Evolutionary conservation across 805 yeast genomes (phyloP).

Genomic region (Starmerella bombi): DNA sequence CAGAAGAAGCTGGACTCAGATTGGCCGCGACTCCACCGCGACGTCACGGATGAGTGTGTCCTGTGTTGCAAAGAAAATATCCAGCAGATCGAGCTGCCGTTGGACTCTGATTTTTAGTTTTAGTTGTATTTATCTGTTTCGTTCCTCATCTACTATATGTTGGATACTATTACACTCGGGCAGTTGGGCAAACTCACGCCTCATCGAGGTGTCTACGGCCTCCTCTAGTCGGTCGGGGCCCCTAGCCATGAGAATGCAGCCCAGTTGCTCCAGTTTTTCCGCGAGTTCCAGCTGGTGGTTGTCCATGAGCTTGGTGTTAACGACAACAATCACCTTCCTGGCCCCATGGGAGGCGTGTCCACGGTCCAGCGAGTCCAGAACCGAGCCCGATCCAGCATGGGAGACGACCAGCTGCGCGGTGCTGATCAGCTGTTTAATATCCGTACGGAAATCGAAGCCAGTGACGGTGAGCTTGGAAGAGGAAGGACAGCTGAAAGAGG

Average conservation of each 20-base stretch:
- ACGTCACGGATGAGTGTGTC: constrained; percentile 49
- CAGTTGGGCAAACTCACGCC: constrained; percentile 2
- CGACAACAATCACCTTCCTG: constrained; percentile 51
- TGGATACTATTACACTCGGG: background rate
- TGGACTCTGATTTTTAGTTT: constrained; percentile 23
- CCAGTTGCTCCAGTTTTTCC: constrained; percentile 29
- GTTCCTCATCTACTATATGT: constrained; percentile 1
- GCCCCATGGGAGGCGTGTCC: constrained; percentile 32
- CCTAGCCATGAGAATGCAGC: constrained; percentile 7
- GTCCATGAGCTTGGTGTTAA: constrained; percentile 63
- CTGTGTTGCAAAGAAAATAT: constrained; percentile 66
- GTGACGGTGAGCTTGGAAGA: constrained; percentile 21
- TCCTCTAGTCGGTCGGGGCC: background rate
- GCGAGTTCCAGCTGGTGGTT: constrained; percentile 80
- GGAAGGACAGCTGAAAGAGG: constrained; percentile 20
- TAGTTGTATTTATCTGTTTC: background rate
- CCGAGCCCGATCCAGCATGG: constrained; percentile 89
- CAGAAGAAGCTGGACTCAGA: constrained; percentile 45
- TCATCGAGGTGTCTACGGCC: background rate
- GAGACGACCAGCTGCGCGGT: constrained; percentile 54
- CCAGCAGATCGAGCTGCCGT: constrained; percentile 51
- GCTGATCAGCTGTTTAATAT: constrained; percentile 33
- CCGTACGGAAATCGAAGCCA: constrained; percentile 38
- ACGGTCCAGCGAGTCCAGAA: constrained; percentile 41
- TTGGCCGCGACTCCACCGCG: constrained; percentile 23